phyloP scores from a whole-genome alignment of 2,329 filamentous ascomycete species.

The Hymenotorrendiella dingleyae region DNA sequence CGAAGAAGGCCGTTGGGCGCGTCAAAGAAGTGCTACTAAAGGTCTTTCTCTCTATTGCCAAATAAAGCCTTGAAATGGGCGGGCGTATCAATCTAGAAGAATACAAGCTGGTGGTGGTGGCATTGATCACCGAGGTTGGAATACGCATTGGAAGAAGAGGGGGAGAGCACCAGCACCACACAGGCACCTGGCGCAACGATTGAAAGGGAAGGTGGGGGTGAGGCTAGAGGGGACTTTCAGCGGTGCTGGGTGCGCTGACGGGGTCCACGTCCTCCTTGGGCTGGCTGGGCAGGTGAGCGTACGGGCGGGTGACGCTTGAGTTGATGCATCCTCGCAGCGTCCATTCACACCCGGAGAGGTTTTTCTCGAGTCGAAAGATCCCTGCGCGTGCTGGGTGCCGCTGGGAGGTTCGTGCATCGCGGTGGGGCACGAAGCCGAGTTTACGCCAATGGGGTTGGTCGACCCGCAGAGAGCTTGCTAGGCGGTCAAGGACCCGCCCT shows the following conservation, averaged over 20 bases:
- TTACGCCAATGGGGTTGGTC: too few relatives aligned
- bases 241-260: background rate
- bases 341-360: too few relatives aligned
- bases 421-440: too few relatives aligned
- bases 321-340: too few relatives aligned
- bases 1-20: background rate
- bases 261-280: too few relatives aligned
- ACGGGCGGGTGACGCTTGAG: too few relatives aligned
- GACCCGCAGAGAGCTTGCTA: too few relatives aligned
- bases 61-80: constrained; percentile 15
- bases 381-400: too few relatives aligned
- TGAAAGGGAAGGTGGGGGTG: constrained; percentile 7
- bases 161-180: constrained; percentile 1
- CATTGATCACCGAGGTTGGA: constrained; percentile 20
- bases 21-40: constrained; percentile 15
- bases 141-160: constrained; percentile 26
- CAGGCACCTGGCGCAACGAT: background rate
- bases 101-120: constrained; percentile 22
- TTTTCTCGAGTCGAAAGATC: too few relatives aligned
- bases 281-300: background rate
- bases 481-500: too few relatives aligned
- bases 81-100: constrained; percentile 22
- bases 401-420: too few relatives aligned
- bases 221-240: background rate
- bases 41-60: constrained; percentile 21